A percentile compares a stretch with the other conserved stretches of the same genome.
These are phyloP conservation scores for Fusarium phyllophilum DNA, from an alignment of 2,329 filamentous ascomycete species.

Conservation along the genomic window DNA sequence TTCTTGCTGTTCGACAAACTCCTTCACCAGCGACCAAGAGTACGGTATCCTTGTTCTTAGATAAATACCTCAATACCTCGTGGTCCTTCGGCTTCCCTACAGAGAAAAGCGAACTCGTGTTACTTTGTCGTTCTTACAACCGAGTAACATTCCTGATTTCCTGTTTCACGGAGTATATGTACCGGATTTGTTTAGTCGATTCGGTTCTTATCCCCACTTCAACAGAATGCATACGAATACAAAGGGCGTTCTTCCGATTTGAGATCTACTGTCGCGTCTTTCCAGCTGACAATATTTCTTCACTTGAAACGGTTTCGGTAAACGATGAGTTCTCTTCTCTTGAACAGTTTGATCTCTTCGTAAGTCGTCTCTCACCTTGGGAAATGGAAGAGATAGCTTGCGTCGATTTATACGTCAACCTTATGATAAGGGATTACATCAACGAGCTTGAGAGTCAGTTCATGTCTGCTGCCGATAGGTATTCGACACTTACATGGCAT, in stretches of 20 bases:
- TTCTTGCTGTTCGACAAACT: background rate
- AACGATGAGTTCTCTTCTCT: background rate
- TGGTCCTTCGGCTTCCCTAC: background rate
- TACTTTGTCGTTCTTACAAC: background rate
- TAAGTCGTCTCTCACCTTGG: background rate
- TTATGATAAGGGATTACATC: background rate
- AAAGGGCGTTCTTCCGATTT: background rate
- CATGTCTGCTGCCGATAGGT: background rate
- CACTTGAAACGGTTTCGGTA: background rate
- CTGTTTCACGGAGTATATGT: background rate
- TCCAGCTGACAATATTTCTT: background rate
- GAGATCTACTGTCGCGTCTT: background rate
- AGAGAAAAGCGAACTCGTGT: fast-evolving
- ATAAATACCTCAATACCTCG: background rate
- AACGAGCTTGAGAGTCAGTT: background rate
- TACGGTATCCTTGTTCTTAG: background rate
- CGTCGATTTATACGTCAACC: background rate
- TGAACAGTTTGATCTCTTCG: background rate
- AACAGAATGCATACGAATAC: background rate
- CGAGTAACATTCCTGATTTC: background rate
- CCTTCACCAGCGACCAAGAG: background rate
- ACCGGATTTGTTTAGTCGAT: background rate
- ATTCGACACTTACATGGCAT: background rate
- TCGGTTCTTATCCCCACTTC: background rate
- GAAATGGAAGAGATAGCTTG: background rate